Conservation (phyloP, 176 grass and related monocot genomes). For the Carex scoparia region DNA sequence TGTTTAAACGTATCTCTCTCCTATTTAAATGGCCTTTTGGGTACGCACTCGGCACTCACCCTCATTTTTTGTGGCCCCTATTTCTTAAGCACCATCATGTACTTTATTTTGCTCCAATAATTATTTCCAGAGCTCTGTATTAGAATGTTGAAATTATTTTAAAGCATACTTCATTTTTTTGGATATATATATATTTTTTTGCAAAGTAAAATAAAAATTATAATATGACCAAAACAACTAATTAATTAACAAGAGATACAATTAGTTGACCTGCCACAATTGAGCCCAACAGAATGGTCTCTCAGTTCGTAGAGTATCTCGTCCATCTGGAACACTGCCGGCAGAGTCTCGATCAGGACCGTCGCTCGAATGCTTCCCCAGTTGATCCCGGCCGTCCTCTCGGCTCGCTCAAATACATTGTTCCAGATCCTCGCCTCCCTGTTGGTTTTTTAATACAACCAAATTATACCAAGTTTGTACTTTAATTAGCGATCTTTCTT, state of each 20-base stretch:
- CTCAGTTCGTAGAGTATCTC: slow-evolving; percentile 93
- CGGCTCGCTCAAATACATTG: slow-evolving; percentile 68
- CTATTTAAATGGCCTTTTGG: background rate
- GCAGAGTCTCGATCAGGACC: slow-evolving; percentile 90
- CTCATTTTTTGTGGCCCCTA: background rate
- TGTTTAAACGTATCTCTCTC: background rate
- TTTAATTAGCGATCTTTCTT: background rate
- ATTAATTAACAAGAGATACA: background rate
- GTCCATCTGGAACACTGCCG: slow-evolving; percentile 91
- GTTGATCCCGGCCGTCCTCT: slow-evolving; percentile 41
- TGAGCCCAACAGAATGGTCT: slow-evolving; percentile 82
- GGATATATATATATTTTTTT: too few relatives aligned
- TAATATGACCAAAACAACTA: background rate
- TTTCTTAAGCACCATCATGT: background rate
- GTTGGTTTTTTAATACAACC: background rate
- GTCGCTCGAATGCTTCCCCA: slow-evolving; percentile 74
- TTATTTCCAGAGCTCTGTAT: too few relatives aligned
- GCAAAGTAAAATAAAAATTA: background rate
- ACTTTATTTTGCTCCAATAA: too few relatives aligned
- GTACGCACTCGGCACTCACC: background rate
- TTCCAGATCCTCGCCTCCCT: slow-evolving; percentile 96
- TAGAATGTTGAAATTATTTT: too few relatives aligned
- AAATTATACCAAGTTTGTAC: background rate
- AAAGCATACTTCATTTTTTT: too few relatives aligned
- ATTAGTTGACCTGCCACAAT: slow-evolving; percentile 48